These are phyloP conservation scores for Mitragyna speciosa DNA, from an alignment of 257 asterid genomes.

Conservation along the genomic window DNA sequence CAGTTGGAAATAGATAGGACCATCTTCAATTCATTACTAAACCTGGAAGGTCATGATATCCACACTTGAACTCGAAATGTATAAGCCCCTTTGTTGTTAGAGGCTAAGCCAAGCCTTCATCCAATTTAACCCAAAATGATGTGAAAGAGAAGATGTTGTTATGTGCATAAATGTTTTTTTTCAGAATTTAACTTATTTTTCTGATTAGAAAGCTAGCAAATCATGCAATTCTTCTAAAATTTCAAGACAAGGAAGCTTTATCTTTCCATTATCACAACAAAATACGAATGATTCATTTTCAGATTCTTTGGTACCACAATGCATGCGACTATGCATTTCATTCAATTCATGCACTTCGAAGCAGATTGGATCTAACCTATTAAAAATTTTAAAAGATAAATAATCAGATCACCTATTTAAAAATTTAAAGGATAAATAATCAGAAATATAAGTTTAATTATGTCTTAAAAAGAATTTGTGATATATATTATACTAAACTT, in stretches of 20 bases:
- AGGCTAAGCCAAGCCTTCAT: neutral
- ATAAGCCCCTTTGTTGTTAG: neutral
- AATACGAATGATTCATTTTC: neutral
- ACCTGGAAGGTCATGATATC: slow-evolving; percentile 3
- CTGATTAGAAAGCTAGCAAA: neutral
- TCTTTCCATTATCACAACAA: neutral
- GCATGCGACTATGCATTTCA: neutral
- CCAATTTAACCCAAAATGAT: neutral
- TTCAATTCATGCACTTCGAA: no score
- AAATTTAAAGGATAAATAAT: no score
- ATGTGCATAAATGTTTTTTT: neutral
- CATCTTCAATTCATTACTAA: neutral
- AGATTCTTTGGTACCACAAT: neutral
- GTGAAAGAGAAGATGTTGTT: neutral
- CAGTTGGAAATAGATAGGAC: neutral
- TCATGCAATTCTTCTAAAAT: neutral
- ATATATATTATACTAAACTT: neutral
- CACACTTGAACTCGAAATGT: slow-evolving; percentile 11
- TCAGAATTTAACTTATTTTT: neutral
- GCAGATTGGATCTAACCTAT: neutral
- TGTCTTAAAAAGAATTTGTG: no score
- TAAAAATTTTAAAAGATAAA: no score
- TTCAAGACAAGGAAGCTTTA: neutral
- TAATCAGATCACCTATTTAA: no score
- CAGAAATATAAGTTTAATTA: no score